A percentile compares a stretch with the other conserved stretches of the same genome.
These are phyloP conservation scores for Globisporangium canariense DNA, from an alignment of 352 stramenopile genomes.

Conservation along the genomic window DNA sequence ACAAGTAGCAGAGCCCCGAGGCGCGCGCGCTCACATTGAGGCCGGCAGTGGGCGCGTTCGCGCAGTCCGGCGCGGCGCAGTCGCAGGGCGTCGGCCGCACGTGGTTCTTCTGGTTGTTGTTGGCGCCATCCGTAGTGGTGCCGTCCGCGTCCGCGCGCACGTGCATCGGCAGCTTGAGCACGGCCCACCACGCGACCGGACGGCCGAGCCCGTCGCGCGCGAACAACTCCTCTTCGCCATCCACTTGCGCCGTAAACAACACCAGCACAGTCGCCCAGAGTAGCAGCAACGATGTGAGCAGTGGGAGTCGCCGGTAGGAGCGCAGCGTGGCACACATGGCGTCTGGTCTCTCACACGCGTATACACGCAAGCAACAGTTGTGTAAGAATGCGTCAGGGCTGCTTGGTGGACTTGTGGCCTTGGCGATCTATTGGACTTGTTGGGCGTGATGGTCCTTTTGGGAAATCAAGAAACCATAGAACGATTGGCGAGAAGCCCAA, in stretches of 20 bases:
- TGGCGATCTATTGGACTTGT: not conserved
- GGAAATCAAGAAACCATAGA: not conserved
- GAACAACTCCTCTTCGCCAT: constrained; percentile 19
- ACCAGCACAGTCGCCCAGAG: not conserved
- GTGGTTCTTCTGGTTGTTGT: not conserved
- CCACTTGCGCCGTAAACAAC: constrained; percentile 3
- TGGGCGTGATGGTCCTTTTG: not conserved
- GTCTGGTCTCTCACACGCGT: not conserved
- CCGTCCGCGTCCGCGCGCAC: constrained; percentile 20
- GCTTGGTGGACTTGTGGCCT: not conserved
- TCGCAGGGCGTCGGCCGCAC: constrained; percentile 56
- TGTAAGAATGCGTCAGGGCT: not conserved
- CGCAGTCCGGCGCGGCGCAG: constrained; percentile 52
- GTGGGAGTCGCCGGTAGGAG: not conserved
- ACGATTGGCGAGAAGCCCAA: not conserved
- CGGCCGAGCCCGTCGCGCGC: constrained; percentile 57
- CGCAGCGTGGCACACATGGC: not conserved
- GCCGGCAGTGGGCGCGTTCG: constrained; percentile 37
- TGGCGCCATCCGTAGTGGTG: not conserved
- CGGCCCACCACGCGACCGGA: constrained; percentile 69
- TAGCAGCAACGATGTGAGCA: constrained; percentile 20
- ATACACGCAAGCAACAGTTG: not conserved
- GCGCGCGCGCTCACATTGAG: constrained; percentile 34
- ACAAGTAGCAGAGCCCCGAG: constrained; percentile 73
- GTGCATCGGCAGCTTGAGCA: constrained; percentile 69